phyloP scores from a whole-genome alignment of 805 yeast species.

The Blastobotrys mokoenaii region DNA sequence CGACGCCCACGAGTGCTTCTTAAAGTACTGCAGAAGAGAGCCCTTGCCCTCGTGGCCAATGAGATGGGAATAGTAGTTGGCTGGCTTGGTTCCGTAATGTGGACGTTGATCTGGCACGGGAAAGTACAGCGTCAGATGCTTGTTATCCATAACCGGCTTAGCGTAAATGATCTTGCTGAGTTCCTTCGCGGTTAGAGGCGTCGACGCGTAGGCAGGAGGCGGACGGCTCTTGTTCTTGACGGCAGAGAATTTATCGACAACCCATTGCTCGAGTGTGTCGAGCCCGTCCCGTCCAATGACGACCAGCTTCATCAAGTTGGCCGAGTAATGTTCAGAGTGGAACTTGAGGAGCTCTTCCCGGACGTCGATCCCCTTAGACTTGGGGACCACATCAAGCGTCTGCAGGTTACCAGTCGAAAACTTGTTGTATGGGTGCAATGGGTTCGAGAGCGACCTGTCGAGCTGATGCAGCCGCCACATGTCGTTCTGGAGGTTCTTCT shows the following conservation, averaged over 20 bases:
- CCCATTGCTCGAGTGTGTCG: conserved; percentile 66
- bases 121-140: conserved; percentile 59
- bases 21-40: conserved; percentile 63
- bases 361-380: conserved; percentile 53
- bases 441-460: conserved; percentile 65
- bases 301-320: conserved; percentile 83
- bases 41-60: conserved; percentile 93
- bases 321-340: conserved; percentile 62
- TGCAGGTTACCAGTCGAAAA: conserved; percentile 83
- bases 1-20: conserved; percentile 69
- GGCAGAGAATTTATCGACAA: conserved; percentile 51
- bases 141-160: conserved; percentile 75
- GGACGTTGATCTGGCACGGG: conserved; percentile 66
- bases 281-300: conserved; percentile 75
- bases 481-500: conserved; percentile 86
- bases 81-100: conserved; percentile 61
- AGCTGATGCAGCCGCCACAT: conserved; percentile 82
- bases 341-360: conserved; percentile 75
- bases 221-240: conserved; percentile 45
- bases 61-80: conserved; percentile 65
- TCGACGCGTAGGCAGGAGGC: conserved; percentile 33
- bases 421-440: conserved; percentile 73
- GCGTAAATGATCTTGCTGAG: conserved; percentile 51
- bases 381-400: conserved; percentile 67
- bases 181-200: conserved; percentile 43